phyloP scores from a whole-genome alignment of 192 early-diverging fungal species.

The Coemansia sp. region DNA sequence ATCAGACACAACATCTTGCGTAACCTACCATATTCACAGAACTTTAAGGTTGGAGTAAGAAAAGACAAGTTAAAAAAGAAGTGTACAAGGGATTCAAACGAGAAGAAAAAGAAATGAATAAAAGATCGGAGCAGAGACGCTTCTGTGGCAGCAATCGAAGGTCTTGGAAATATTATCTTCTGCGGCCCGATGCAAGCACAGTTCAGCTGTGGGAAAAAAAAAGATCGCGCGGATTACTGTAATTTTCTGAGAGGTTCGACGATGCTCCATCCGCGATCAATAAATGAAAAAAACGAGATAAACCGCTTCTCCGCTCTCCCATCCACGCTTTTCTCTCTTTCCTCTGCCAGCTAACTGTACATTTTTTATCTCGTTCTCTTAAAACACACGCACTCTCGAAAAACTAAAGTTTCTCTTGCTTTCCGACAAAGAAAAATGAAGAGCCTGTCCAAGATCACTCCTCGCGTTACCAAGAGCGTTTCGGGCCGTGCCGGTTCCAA shows the following conservation, averaged over 20 bases:
- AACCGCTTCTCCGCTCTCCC: neutral
- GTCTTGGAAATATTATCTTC: too few relatives aligned
- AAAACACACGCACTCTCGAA: too few relatives aligned
- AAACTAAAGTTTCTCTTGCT: neutral
- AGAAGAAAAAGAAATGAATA: too few relatives aligned
- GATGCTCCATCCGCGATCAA: too few relatives aligned
- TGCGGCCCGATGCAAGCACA: too few relatives aligned
- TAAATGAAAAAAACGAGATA: neutral
- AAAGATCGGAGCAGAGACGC: too few relatives aligned
- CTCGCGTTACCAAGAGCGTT: conserved; percentile 34
- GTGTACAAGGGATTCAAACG: neutral
- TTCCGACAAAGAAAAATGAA: conserved; percentile 12
- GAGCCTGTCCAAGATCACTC: conserved; percentile 50
- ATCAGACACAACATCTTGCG: too few relatives aligned
- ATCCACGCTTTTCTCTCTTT: neutral
- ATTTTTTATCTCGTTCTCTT: conserved; percentile 1
- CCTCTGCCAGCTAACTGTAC: neutral
- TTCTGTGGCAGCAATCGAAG: too few relatives aligned
- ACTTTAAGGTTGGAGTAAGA: neutral
- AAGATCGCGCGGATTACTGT: too few relatives aligned
- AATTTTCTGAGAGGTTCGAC: too few relatives aligned
- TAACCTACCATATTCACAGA: too few relatives aligned
- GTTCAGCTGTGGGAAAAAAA: too few relatives aligned
- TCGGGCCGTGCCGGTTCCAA: conserved; percentile 18
- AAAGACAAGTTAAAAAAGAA: neutral